These are phyloP conservation scores for Zygoascus sp. DNA, from an alignment of 1,139 yeast species.

Conservation along the genomic window DNA sequence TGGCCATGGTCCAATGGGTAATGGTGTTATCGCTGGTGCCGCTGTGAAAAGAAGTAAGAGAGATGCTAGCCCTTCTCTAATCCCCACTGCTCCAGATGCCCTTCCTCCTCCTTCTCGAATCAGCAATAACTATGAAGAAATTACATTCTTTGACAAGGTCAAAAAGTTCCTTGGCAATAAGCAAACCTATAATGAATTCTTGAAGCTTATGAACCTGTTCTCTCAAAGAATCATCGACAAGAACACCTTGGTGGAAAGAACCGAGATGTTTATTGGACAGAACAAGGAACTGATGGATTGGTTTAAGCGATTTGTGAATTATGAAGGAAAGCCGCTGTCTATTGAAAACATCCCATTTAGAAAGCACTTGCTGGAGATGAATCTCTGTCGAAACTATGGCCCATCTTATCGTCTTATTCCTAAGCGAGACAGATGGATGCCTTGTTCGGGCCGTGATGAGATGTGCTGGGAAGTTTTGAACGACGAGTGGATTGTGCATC, in stretches of 20 bases:
- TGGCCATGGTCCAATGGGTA: slow-evolving; percentile 26
- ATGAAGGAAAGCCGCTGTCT: slow-evolving; percentile 51
- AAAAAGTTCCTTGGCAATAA: slow-evolving; percentile 87
- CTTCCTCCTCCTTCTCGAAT: slow-evolving; percentile 51
- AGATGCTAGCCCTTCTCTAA: slow-evolving; percentile 60
- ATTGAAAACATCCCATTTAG: slow-evolving; percentile 86
- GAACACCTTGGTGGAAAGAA: slow-evolving; percentile 74
- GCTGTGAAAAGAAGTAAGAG: slow-evolving; percentile 24
- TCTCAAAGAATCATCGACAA: slow-evolving; percentile 89
- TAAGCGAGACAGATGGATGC: slow-evolving; percentile 92
- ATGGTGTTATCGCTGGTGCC: slow-evolving; percentile 38
- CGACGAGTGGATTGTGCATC: slow-evolving; percentile 99
- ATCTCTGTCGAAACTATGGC: slow-evolving; percentile 74
- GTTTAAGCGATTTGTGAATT: slow-evolving; percentile 91
- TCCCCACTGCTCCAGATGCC: slow-evolving; percentile 86
- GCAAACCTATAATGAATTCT: slow-evolving; percentile 84
- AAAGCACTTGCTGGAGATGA: slow-evolving; percentile 83
- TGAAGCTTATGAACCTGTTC: slow-evolving; percentile 78
- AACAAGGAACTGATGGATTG: slow-evolving; percentile 77
- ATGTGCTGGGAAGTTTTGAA: slow-evolving; percentile 99
- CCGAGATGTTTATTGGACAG: slow-evolving; percentile 77
- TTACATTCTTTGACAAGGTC: slow-evolving; percentile 85
- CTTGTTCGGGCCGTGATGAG: slow-evolving; percentile 96
- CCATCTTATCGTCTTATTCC: slow-evolving; percentile 93
- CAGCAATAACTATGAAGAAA: slow-evolving; percentile 70